These are phyloP conservation scores for Trichophaea hybrida DNA, from an alignment of 2,329 filamentous ascomycete genomes.

Conservation along the genomic window DNA sequence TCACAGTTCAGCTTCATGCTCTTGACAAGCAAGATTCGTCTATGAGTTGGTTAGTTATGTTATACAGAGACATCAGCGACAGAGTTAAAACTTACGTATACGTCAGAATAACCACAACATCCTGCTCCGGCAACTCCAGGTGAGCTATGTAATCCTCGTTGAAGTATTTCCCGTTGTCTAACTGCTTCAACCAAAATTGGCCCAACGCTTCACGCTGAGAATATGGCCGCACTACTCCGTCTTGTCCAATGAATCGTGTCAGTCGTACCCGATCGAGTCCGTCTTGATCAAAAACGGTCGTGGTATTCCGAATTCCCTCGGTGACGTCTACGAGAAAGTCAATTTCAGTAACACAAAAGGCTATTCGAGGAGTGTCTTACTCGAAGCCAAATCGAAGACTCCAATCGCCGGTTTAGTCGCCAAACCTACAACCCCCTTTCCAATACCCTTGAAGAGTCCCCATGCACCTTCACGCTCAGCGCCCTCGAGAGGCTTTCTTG, in stretches of 20 bases:
- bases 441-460: constrained; percentile 94
- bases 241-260: constrained; percentile 76
- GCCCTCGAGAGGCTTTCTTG: constrained; percentile 84
- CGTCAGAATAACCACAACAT: constrained; percentile 80
- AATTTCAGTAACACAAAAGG: constrained; percentile 16
- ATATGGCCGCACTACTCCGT: constrained; percentile 90
- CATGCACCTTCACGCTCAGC: constrained; percentile 88
- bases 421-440: constrained; percentile 85
- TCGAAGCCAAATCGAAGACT: constrained; percentile 90
- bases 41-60: neutral
- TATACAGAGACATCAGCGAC: constrained; percentile 1
- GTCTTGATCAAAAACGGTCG: constrained; percentile 89
- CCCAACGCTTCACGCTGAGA: constrained; percentile 88
- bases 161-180: constrained; percentile 96
- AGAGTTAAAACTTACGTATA: constrained; percentile 37
- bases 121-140: constrained; percentile 75
- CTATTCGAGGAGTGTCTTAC: constrained; percentile 24
- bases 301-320: constrained; percentile 95
- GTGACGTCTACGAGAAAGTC: constrained; percentile 48
- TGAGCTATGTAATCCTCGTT: constrained; percentile 96
- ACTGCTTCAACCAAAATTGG: constrained; percentile 97
- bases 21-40: constrained; percentile 73
- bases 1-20: constrained; percentile 74
- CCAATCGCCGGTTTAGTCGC: constrained; percentile 95
- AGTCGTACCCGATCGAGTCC: constrained; percentile 91